These are phyloP conservation scores for Eucalyptus marginata DNA, from an alignment of 345 rosid species.

Conservation along the genomic window DNA sequence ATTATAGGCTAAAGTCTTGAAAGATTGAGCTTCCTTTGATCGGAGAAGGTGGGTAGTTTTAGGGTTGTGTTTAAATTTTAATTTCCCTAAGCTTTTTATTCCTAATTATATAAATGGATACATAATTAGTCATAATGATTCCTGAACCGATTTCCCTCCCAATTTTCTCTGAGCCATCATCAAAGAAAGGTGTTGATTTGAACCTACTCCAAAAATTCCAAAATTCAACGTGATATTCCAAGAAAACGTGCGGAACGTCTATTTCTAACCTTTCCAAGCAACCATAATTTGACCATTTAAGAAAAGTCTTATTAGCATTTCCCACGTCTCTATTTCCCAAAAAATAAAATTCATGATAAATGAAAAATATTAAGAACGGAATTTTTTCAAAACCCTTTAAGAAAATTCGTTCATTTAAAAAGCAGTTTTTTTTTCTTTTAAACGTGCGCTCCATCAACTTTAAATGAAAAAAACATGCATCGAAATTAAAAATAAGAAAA, in stretches of 20 bases:
- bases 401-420: not conserved
- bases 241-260: not conserved
- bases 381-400: not conserved
- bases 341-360: not conserved
- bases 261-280: not conserved
- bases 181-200: not conserved
- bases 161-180: not conserved
- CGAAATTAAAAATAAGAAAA: not conserved
- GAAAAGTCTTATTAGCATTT: not conserved
- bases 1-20: not conserved
- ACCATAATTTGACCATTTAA: not conserved
- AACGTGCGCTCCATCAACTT: not conserved
- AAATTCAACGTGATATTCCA: not conserved
- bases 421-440: not conserved
- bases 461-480: not conserved
- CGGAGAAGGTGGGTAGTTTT: not conserved
- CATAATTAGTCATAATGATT: not conserved
- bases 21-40: not conserved
- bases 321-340: not conserved
- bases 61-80: not conserved
- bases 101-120: not conserved
- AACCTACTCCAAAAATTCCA: not conserved
- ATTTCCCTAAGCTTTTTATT: not conserved
- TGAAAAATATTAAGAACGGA: not conserved
- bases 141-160: not conserved